These are phyloP conservation scores for Xylaria bambusicola DNA, from an alignment of 495 filamentous ascomycete species.

Conservation along the genomic window DNA sequence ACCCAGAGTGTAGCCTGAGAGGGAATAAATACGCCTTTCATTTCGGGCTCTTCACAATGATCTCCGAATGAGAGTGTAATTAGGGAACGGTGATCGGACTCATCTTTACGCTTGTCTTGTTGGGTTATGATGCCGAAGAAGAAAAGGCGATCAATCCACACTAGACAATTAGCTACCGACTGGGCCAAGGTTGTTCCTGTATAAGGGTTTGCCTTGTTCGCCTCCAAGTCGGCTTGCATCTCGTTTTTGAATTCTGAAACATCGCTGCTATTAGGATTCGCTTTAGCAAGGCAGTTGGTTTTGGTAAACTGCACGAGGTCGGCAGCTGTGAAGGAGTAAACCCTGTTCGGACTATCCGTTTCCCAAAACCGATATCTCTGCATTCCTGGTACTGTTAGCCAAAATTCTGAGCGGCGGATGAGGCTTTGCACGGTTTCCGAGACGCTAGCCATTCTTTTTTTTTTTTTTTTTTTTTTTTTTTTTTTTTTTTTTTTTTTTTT, in stretches of 20 bases:
- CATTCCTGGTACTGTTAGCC: background rate
- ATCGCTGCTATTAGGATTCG: background rate
- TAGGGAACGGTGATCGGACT: background rate
- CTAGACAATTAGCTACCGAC: background rate
- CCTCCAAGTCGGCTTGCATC: background rate
- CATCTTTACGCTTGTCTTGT: background rate
- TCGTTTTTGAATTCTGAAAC: background rate
- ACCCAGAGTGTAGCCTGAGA: background rate
- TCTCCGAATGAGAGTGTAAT: too few species aligned
- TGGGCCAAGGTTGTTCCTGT: background rate
- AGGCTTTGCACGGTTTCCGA: background rate
- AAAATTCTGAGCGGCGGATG: background rate
- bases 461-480: too few species aligned
- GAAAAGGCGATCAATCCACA: slow-evolving; percentile 12
- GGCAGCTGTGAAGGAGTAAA: background rate
- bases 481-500: too few species aligned
- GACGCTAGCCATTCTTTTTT: background rate
- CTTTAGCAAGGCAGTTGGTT: background rate
- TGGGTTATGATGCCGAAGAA: slow-evolving; percentile 6
- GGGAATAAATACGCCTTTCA: background rate
- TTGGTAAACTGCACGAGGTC: background rate
- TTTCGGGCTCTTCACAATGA: fast-evolving
- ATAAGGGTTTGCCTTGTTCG: background rate
- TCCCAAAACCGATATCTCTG: background rate
- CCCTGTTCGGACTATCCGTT: background rate